Evolutionary conservation across 805 yeast genomes (phyloP), one percentile per base, ranked within the genome.

Genomic region (Schizosaccharomyces lindneri): DNA sequence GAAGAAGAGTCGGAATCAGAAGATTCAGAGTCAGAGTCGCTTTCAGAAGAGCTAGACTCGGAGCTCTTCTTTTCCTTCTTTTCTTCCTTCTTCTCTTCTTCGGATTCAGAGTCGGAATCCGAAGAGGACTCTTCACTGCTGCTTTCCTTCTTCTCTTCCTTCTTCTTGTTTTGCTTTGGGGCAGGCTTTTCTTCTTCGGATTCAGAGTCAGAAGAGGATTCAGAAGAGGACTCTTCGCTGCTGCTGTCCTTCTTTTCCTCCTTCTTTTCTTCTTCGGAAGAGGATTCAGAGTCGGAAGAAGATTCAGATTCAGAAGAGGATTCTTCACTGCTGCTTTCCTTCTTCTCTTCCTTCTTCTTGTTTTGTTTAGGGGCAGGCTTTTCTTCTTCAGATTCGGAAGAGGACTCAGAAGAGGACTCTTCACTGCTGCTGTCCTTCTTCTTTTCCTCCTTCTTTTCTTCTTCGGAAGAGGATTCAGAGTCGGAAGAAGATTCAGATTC

Each of bases 101-200:
- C 63, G 32, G 60, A 43, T 1, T 46, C 51, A n/a, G 51, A 46
- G 41, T 29, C 63, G n/a, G 62, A 59, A 3, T 62, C 64, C 19
- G 62, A 63, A 31, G 36, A 21, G 55, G 59, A 60, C 59, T 64
- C 64, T 31, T 46, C 21, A 5, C 64, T 65, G 61, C 67, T 19
- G 67, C 62, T 69, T 62, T 63, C 74, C 68, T 67, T 70, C 68
- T 51, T 51, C 32, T 51, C 32, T n/a, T n/a, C n/a, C n/a, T n/a
- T n/a, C n/a, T n/a, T n/a, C n/a, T n/a, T n/a, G n/a, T n/a, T n/a
- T n/a, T n/a, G n/a, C n/a, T n/a, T n/a, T n/a, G n/a, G n/a, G n/a
- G n/a, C n/a, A n/a, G n/a, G n/a, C n/a, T 21, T 15, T 19, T 32
- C 60, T 4, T 3, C 51, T 7, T 46, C 51, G 7, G 19, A n/a